phyloP scores from a whole-genome alignment of 2,329 filamentous ascomycete genomes.

The Fusarium algeriense region DNA sequence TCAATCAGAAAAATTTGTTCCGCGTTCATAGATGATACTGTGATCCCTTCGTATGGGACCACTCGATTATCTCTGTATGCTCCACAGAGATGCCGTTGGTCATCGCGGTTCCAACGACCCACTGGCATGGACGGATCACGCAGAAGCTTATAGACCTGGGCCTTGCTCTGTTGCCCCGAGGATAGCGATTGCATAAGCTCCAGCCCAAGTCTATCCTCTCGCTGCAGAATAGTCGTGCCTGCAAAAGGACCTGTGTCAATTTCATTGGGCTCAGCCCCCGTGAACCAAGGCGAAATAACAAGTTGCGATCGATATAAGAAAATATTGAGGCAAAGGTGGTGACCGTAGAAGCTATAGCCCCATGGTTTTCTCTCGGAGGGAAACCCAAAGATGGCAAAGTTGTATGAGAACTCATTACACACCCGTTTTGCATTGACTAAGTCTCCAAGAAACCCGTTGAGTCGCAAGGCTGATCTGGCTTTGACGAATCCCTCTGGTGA shows the following conservation, averaged over 20 bases:
- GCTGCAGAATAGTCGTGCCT: slow-evolving; percentile 76
- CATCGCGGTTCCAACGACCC: slow-evolving; percentile 82
- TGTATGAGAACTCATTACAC: slow-evolving; percentile 79
- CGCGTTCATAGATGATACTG: slow-evolving; percentile 56
- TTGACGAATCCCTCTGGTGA: slow-evolving; percentile 77
- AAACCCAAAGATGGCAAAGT: slow-evolving; percentile 77
- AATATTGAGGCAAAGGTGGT: slow-evolving; percentile 80
- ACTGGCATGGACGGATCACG: slow-evolving; percentile 73
- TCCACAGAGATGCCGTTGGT: slow-evolving; percentile 82
- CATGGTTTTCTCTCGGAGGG: slow-evolving; percentile 70
- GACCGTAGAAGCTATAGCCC: slow-evolving; percentile 82
- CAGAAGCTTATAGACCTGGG: slow-evolving; percentile 52
- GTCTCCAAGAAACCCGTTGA: slow-evolving; percentile 81
- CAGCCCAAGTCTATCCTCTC: slow-evolving; percentile 70
- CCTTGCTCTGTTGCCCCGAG: slow-evolving; percentile 57
- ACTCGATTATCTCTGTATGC: slow-evolving; percentile 82
- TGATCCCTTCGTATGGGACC: slow-evolving; percentile 78
- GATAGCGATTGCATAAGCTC: slow-evolving; percentile 75
- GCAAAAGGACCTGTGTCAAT: slow-evolving; percentile 73
- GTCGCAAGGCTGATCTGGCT: slow-evolving; percentile 78
- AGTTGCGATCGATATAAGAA: slow-evolving; percentile 76
- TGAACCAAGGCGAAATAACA: slow-evolving; percentile 80
- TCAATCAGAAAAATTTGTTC: neutral
- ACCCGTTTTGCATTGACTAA: slow-evolving; percentile 72
- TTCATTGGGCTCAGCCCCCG: slow-evolving; percentile 81